Evolutionary conservation across 2,329 filamentous ascomycete species (phyloP).

Genomic region (Hansfordia pulvinata): DNA sequence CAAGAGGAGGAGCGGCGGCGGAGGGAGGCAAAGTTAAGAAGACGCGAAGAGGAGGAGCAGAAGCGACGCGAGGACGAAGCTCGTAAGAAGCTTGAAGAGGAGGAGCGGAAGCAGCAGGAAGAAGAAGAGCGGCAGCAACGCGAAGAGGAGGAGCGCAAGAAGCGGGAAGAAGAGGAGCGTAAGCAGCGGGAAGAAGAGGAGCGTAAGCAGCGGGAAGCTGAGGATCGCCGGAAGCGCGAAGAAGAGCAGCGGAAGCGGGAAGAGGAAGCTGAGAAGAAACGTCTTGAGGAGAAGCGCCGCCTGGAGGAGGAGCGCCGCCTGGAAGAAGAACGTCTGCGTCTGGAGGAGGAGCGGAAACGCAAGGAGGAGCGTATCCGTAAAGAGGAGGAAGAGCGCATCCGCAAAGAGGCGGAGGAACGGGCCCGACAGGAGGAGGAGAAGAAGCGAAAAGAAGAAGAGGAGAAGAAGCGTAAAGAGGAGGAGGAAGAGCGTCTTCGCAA

Average conservation of each 20-base stretch:
- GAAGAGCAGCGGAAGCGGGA: conserved; percentile 11
- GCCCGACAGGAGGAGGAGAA: conserved; percentile 21
- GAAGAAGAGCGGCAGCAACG: conserved; percentile 10
- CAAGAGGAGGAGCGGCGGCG: conserved; percentile 16
- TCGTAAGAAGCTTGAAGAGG: too few relatives aligned
- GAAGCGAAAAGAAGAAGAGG: conserved; percentile 23
- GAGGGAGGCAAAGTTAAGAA: conserved; percentile 19
- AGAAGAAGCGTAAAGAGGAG: conserved; percentile 17
- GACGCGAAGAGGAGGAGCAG: conserved; percentile 9
- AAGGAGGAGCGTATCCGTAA: conserved; percentile 21
- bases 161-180: conserved; percentile 5
- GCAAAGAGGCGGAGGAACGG: conserved; percentile 21
- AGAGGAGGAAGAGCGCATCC: conserved; percentile 21
- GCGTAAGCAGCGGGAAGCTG: conserved; percentile 21
- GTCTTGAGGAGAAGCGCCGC: conserved; percentile 7
- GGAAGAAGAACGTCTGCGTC: too few relatives aligned
- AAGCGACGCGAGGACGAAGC: conserved; percentile 8
- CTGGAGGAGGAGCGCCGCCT: conserved; percentile 14
- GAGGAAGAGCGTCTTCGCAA: conserved; percentile 21
- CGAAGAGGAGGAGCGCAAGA: conserved; percentile 6
- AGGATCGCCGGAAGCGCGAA: conserved; percentile 12
- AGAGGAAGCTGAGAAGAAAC: conserved; percentile 14
- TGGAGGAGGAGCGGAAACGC: conserved; percentile 9
- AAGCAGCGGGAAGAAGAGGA: conserved; percentile 5
- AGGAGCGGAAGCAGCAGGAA: conserved; percentile 14